phyloP scores from a whole-genome alignment of 1,139 yeast genomes.

The Yamadazyma dendronema region DNA sequence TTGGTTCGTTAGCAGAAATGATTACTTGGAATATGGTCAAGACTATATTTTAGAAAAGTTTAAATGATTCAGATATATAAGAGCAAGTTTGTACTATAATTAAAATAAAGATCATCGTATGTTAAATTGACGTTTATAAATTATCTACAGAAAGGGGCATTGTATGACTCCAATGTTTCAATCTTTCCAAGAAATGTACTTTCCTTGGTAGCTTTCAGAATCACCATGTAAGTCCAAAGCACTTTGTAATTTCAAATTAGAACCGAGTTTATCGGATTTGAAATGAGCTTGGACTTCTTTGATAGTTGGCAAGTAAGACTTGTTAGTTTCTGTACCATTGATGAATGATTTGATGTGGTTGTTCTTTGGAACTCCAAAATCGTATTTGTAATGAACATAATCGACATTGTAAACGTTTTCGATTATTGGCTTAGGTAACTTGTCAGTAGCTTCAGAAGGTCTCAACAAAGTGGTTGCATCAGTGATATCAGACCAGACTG shows the following conservation, averaged over 20 bases:
- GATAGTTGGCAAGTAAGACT: constrained; percentile 66
- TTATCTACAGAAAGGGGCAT: constrained; percentile 2
- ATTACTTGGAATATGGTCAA: constrained; percentile 60
- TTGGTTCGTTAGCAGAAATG: constrained; percentile 56
- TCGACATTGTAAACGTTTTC: constrained; percentile 49
- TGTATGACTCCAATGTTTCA: background rate
- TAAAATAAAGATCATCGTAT: constrained; percentile 2
- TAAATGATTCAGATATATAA: constrained; percentile 26
- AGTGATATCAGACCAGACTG: constrained; percentile 47
- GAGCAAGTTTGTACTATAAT: background rate
- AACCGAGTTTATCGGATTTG: constrained; percentile 59
- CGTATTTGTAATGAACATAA: constrained; percentile 66
- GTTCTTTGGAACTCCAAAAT: constrained; percentile 79
- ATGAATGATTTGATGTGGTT: constrained; percentile 55
- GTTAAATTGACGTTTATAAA: constrained; percentile 5
- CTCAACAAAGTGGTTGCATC: constrained; percentile 21
- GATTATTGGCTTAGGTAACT: constrained; percentile 39
- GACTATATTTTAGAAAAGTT: constrained; percentile 56
- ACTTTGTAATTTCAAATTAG: constrained; percentile 53
- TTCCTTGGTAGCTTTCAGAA: constrained; percentile 53
- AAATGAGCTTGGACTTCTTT: constrained; percentile 65
- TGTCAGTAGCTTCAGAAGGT: constrained; percentile 26
- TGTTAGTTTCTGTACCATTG: constrained; percentile 61
- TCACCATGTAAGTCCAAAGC: constrained; percentile 62
- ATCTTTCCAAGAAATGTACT: constrained; percentile 58